A percentile compares a stretch with the other conserved stretches of the same genome.
Evolutionary conservation across 108 stramenopile genomes (phyloP).

Genomic region (Nannochloropsis salina): DNA sequence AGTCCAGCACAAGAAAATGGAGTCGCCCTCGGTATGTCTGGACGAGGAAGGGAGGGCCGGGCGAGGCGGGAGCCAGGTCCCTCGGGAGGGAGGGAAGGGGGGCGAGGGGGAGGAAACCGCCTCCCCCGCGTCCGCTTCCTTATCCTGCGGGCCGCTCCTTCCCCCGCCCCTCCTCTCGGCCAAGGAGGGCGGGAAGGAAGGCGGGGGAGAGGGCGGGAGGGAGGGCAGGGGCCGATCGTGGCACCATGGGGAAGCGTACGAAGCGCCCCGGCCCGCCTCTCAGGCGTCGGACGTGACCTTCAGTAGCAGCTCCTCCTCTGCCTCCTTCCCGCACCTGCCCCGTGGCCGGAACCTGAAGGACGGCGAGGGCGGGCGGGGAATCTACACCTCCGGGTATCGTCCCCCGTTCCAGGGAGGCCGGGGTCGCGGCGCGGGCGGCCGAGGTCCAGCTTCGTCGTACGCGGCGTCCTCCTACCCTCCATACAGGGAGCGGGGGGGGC

Average conservation of each 20-base stretch:
- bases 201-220: neutral
- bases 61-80: too few species aligned
- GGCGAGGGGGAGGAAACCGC: neutral
- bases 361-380: too few species aligned
- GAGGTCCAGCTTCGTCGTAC: too few species aligned
- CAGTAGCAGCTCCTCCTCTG: neutral
- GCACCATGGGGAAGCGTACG: neutral
- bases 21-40: neutral
- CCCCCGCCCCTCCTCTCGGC: too few species aligned
- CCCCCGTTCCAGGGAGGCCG: neutral
- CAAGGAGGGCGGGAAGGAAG: neutral
- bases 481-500: too few species aligned
- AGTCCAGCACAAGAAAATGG: conserved; percentile 29
- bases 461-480: too few species aligned
- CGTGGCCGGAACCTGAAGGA: neutral
- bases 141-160: too few species aligned
- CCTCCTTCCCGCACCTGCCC: too few species aligned
- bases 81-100: neutral
- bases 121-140: neutral
- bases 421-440: too few species aligned
- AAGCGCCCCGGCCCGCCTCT: neutral
- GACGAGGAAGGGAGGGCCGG: neutral
- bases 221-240: neutral
- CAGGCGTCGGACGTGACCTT: neutral
- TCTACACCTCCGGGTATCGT: neutral